Evolutionary conservation across 768 basidiomycete genomes (phyloP).

Genomic region (Tricholoma matsutake): DNA sequence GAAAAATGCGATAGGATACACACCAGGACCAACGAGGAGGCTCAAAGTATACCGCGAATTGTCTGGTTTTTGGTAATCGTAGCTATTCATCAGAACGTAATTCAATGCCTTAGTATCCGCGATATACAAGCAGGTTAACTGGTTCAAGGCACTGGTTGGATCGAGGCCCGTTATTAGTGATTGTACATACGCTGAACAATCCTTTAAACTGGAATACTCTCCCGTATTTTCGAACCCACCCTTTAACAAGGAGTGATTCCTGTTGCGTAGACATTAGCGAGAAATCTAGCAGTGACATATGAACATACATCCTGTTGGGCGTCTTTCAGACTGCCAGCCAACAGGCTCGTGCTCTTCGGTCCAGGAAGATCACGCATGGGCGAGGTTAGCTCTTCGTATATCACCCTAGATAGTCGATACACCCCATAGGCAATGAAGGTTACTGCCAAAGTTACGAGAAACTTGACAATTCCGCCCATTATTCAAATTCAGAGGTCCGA

Average conservation of each 20-base stretch:
- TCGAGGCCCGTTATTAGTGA: neutral
- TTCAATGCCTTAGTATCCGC: conserved; percentile 59
- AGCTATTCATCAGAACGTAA: conserved; percentile 56
- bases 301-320: conserved; percentile 4
- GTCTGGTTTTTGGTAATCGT: conserved; percentile 55
- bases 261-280: neutral
- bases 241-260: neutral
- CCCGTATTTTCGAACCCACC: conserved; percentile 9
- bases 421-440: conserved; percentile 23
- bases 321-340: conserved; percentile 47
- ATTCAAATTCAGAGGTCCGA: no score
- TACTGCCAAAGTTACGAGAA: conserved; percentile 16
- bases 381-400: conserved; percentile 35
- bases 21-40: conserved; percentile 41
- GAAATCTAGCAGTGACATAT: neutral
- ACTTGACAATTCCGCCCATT: conserved; percentile 2
- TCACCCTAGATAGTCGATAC: conserved; percentile 31
- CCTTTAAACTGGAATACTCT: conserved; percentile 11
- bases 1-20: neutral
- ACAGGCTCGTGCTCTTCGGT: conserved; percentile 39
- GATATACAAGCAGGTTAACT: conserved; percentile 47
- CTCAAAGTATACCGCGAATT: conserved; percentile 33
- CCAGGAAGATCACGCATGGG: conserved; percentile 49
- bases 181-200: conserved; percentile 36
- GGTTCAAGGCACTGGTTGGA: neutral